Conservation (phyloP, 2,329 filamentous ascomycete genomes). For the Sarocladium kiliense region DNA sequence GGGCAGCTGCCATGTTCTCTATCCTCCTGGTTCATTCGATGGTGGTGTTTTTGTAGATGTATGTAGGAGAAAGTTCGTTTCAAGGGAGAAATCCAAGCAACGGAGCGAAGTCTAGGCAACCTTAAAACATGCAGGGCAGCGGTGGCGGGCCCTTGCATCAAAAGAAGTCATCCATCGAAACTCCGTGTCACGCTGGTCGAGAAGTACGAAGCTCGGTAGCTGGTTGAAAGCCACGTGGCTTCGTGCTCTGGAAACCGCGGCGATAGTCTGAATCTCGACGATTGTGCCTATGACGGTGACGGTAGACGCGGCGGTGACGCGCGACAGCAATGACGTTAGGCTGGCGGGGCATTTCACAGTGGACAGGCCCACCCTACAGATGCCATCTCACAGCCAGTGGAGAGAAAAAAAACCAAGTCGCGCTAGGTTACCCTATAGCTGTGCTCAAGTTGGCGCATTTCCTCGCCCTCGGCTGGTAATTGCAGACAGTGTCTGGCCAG, state of each 20-base stretch:
- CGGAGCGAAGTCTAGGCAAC: not conserved
- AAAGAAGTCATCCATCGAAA: not conserved
- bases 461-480: too few relatives aligned
- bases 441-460: too few relatives aligned
- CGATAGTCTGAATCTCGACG: too few relatives aligned
- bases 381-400: not conserved
- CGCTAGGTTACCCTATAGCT: too few relatives aligned
- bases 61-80: not conserved
- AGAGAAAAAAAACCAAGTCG: too few relatives aligned
- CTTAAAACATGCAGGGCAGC: not conserved
- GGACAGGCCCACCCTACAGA: not conserved
- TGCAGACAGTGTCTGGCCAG: too few relatives aligned
- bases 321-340: not conserved
- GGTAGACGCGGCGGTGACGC: not conserved
- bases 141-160: not conserved
- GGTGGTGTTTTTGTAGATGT: not conserved
- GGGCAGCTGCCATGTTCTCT: constrained; percentile 8
- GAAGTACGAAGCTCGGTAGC: not conserved
- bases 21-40: not conserved
- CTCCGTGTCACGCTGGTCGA: too few relatives aligned
- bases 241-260: not conserved
- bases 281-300: too few relatives aligned
- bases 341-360: not conserved
- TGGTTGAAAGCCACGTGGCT: not conserved
- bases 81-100: not conserved